Base-by-base conservation (phyloP, 331 rosid species). In the Malus hybrid region DNA sequence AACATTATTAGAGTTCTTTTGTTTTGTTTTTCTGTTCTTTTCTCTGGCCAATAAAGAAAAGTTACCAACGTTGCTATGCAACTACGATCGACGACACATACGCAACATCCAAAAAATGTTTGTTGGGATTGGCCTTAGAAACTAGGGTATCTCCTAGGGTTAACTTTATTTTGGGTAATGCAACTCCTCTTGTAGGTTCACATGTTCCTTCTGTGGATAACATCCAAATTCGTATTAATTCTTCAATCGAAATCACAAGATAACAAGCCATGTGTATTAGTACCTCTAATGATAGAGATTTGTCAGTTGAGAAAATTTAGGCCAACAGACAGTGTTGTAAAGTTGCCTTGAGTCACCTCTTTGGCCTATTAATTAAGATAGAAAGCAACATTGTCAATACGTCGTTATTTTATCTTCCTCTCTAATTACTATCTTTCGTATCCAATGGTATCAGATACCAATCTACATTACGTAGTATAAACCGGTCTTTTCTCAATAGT, bases 231-330 rank as follows among this genome's bases (percentile, higher is more conserved):
- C 48, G 3, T 42, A 18, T 60, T 24, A 27, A 12, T 14, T 24
- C 42, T 60, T 36, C 28, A 24, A 22, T 61, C 60, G 44, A 48
- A 61, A 61, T 73, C 69, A 24, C 15, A 28, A 55, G 42, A 76
- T 34, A 71, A 71, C 78, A 76, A 56, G 74, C 66, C 84, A 81
- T 71, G 81, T 76, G 81, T 36, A 22, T 52, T 50, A 60, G 56
- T 42, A 18, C 42, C 72, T 34, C 56, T 24, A 20, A 44, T 31
- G n/a, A 46, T 56, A 31, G 67, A 54, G 67, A 71, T 39, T 44
- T 74, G 65, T 12, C 42, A 73, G 15, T 72, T 27, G 72, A 74
- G 68, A 73, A 31, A 67, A 56, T 32, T 10, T 16, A 44, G 70
- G 6, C 42, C 28, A 48, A 60, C 55, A 33, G 64, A 76, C 77